Base-by-base conservation (phyloP, 805 yeast species). In the Pichia insulana region DNA sequence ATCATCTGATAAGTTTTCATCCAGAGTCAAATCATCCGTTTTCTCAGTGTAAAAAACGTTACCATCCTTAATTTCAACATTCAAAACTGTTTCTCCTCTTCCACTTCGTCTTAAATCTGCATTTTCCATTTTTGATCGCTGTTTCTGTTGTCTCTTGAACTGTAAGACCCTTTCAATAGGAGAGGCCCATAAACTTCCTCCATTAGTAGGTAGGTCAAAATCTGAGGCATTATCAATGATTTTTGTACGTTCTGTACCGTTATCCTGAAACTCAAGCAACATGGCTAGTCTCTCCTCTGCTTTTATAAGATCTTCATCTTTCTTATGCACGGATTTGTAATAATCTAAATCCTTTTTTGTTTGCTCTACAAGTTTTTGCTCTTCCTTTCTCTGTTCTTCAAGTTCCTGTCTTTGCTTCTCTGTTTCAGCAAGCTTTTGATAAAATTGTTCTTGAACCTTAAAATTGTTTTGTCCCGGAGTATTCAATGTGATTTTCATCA, bases 181-280 rank as follows among this genome's bases (percentile, higher is more conserved):
- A 1, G 95, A 80, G 0, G 95, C 79, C 97, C 98, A 92, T 48
- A 81, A 65, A 50, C 76, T 81, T 27, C 69, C 70, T 6, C 49
- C 36, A 1, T 72, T 63, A 30, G 70, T 63, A 13, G 72, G 66
- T 42, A 80, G 61, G 39, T 85, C 94, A 57, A 75, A 86, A 58
- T 92, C 98, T 5, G 95, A 77, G 0, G 94, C 96, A 56, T 86
- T 81, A 58, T 92, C 99, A 32, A 94, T 89, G 48, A 92, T 87
- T 51, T 76, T 78, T 0, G 98, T 92, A 58, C 99, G 71, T 58
- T 87, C 94, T 1, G 89, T 85, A 7, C 94, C 84, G 15, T 89
- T 78, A 2, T 76, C 85, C 59, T 92, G 98, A 59, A 80, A 92
- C 47, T 78, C 73, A 35, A 92, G 65, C 37, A 92, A 64, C 27